A percentile compares a stretch with the other conserved stretches of the same genome.
Conservation (phyloP, 1,284 basidiomycete genomes). For the Papiliotrema flavescens region DNA sequence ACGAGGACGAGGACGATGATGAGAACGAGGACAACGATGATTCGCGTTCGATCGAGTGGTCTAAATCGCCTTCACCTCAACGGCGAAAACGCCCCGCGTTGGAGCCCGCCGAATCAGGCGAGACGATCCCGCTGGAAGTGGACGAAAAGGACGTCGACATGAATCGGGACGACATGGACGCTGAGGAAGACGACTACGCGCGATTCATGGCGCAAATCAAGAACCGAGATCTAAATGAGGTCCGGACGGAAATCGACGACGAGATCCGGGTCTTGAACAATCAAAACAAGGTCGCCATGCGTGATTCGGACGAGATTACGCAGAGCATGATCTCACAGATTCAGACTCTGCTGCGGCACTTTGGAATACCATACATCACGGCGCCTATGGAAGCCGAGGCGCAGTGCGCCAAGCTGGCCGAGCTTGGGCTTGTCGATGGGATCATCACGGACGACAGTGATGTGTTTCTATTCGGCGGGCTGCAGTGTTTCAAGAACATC, state of each 20-base stretch:
- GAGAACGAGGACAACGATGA: constrained; percentile 24
- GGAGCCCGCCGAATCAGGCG: constrained; percentile 17
- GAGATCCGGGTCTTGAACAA: constrained; percentile 80
- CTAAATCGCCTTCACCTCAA: constrained; percentile 39
- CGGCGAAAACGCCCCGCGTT: constrained; percentile 23
- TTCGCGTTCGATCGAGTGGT: constrained; percentile 42
- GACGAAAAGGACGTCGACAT: constrained; percentile 58
- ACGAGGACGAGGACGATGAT: constrained; percentile 12
- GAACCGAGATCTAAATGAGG: constrained; percentile 71
- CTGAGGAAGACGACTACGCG: constrained; percentile 87
- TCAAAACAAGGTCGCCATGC: constrained; percentile 81
- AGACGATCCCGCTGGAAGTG: constrained; percentile 18
- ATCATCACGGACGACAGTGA: constrained; percentile 99
- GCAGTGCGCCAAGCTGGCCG: constrained; percentile 89
- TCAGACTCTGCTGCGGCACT: constrained; percentile 86
- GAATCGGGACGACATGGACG: constrained; percentile 58
- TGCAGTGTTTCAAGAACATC: constrained; percentile 96
- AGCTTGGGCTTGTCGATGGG: constrained; percentile 84
- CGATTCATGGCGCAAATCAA: constrained; percentile 86
- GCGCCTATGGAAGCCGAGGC: constrained; percentile 99
- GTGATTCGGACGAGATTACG: constrained; percentile 92
- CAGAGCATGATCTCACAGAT: constrained; percentile 94
- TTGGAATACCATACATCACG: constrained; percentile 96
- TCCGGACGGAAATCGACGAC: constrained; percentile 82
- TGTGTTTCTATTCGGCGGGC: constrained; percentile 94